A percentile compares a stretch with the other conserved stretches of the same genome.
phyloP scores from a whole-genome alignment of 495 filamentous ascomycete species.

The Cercophora samala region DNA sequence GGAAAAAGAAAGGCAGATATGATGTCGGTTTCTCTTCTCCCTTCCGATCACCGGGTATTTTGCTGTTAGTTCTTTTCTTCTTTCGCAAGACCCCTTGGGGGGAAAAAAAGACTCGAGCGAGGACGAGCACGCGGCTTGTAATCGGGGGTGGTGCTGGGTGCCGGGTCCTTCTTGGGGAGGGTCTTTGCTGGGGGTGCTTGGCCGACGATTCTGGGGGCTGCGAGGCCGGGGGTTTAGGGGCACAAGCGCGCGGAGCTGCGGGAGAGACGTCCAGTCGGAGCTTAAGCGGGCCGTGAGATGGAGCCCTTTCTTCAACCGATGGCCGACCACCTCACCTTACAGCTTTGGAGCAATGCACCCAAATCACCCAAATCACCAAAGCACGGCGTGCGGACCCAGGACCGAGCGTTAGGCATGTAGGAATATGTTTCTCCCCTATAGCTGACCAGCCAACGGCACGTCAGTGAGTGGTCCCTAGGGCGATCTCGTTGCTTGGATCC shows the following conservation, averaged over 20 bases:
- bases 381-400: conserved; percentile 9
- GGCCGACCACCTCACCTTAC: neutral
- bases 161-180: neutral
- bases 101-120: conserved; percentile 7
- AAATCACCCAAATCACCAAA: conserved; percentile 7
- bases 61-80: conserved; percentile 8
- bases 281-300: conserved; percentile 23
- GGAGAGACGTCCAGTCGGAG: conserved; percentile 19
- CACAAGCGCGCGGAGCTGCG: conserved; percentile 19
- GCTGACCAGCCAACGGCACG: no score
- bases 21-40: conserved; percentile 6
- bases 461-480: neutral
- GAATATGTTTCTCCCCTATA: no score
- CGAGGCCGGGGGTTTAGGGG: conserved; percentile 19
- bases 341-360: no score
- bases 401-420: neutral
- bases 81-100: conserved; percentile 10
- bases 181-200: conserved; percentile 2
- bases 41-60: neutral
- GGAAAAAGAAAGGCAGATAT: conserved; percentile 4
- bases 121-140: conserved; percentile 5
- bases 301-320: conserved; percentile 1
- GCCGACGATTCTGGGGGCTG: conserved; percentile 22
- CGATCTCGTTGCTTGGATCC: conserved; percentile 9
- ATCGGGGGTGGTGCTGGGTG: neutral